Evolutionary conservation across 2,329 filamentous ascomycete genomes (phyloP).

Genomic region (Emmonsiellopsis sp.): DNA sequence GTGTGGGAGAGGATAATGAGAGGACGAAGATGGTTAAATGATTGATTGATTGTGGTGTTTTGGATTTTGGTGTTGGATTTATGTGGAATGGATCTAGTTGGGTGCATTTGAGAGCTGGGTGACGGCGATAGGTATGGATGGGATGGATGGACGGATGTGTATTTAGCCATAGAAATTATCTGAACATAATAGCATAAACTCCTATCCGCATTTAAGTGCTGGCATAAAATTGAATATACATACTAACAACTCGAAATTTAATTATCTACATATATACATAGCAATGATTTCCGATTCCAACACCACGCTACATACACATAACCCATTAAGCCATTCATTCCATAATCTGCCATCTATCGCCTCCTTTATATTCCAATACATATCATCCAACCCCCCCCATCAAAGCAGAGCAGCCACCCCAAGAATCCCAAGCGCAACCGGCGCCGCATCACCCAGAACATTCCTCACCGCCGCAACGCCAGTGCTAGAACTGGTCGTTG

Average conservation of each 20-base stretch:
- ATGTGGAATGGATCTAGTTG: neutral
- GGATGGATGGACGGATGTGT: too few relatives aligned
- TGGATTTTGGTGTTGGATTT: neutral
- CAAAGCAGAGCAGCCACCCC: neutral
- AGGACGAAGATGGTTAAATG: neutral
- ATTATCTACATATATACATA: neutral
- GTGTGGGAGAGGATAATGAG: neutral
- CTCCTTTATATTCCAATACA: neutral
- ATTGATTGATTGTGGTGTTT: neutral
- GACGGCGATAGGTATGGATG: too few relatives aligned
- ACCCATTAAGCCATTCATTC: too few relatives aligned
- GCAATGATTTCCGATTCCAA: neutral
- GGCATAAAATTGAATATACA: too few relatives aligned
- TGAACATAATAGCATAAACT: too few relatives aligned
- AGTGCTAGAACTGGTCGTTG: neutral
- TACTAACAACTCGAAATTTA: neutral
- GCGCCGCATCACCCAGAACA: neutral
- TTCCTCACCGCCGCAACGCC: neutral
- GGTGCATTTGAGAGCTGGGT: too few relatives aligned
- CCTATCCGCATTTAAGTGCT: too few relatives aligned
- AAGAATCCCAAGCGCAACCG: neutral
- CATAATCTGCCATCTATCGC: neutral
- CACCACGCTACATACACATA: too few relatives aligned
- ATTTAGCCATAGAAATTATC: too few relatives aligned
- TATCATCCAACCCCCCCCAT: neutral